Evolutionary conservation across 1,284 basidiomycete genomes (phyloP).

Genomic region (Porodaedalea pini): DNA sequence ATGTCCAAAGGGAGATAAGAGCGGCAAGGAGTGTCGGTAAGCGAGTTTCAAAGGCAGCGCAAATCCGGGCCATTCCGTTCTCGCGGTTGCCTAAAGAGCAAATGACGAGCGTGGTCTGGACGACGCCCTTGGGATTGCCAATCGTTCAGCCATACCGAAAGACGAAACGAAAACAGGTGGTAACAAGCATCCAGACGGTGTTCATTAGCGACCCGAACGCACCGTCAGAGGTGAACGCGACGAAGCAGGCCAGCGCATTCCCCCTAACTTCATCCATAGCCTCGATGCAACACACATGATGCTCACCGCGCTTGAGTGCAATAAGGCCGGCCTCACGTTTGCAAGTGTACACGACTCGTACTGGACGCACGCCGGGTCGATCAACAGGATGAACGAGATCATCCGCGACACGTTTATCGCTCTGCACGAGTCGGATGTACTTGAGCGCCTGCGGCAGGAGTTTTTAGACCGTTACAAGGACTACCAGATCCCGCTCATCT

Average conservation of each 20-base stretch:
- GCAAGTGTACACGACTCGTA: constrained; percentile 99
- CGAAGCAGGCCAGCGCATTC: constrained; percentile 94
- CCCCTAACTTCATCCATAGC: constrained; percentile 99
- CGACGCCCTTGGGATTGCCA: constrained; percentile 89
- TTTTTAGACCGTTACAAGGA: constrained; percentile 77
- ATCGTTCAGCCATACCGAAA: constrained; percentile 97
- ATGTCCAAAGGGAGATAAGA: constrained; percentile 23
- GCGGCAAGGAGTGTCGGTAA: constrained; percentile 18
- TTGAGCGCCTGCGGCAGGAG: constrained; percentile 38
- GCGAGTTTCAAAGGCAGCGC: neutral
- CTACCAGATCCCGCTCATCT: constrained; percentile 68
- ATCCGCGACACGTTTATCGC: constrained; percentile 95
- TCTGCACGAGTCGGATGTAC: constrained; percentile 84
- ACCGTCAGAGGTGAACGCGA: constrained; percentile 76
- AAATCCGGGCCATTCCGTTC: constrained; percentile 23
- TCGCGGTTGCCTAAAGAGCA: constrained; percentile 73
- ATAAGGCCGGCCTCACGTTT: constrained; percentile 57
- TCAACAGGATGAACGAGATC: constrained; percentile 86
- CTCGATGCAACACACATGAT: constrained; percentile 99
- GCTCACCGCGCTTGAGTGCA: constrained; percentile 90
- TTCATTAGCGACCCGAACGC: constrained; percentile 88
- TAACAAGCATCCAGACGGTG: constrained; percentile 87
- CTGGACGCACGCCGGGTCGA: constrained; percentile 92
- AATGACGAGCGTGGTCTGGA: constrained; percentile 97
- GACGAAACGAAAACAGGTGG: constrained; percentile 75